Percentiles rank a stretch among this genome's conserved stretches.
Evolutionary conservation across 2,329 filamentous ascomycete species (phyloP).

Genomic region (Paecilomyces sp.): DNA sequence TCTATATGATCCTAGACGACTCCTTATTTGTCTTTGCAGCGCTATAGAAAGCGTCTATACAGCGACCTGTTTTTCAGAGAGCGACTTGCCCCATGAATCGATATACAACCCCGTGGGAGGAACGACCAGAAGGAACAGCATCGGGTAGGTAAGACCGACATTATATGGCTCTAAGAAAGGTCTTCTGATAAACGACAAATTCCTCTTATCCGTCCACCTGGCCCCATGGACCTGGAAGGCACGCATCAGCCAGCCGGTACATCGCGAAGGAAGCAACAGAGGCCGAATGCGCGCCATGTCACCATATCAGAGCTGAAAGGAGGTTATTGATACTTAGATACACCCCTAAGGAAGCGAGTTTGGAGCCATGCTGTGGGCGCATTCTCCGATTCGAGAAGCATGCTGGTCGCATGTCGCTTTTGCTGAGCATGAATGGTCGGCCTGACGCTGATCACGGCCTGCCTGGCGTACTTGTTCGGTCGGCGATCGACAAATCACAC

Average conservation of each 20-base stretch:
- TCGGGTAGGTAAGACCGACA: neutral
- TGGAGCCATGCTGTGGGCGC: neutral
- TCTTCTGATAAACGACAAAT: neutral
- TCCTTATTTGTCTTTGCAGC: neutral
- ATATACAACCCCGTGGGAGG: neutral
- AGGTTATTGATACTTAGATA: neutral
- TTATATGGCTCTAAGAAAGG: neutral
- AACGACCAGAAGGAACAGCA: neutral
- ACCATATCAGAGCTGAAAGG: neutral
- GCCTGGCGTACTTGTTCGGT: neutral
- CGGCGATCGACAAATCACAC: neutral
- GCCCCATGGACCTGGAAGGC: neutral
- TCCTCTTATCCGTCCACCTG: neutral
- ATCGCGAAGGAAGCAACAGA: neutral
- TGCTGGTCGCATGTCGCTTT: neutral
- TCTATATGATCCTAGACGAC: neutral
- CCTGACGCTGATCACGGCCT: conserved; percentile 2
- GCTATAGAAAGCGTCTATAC: neutral
- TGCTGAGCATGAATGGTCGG: neutral
- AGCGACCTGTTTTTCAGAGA: neutral
- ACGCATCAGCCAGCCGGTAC: neutral
- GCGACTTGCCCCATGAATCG: neutral
- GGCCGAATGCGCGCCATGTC: neutral
- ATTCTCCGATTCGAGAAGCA: neutral
- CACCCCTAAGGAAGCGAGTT: neutral